phyloP scores from a whole-genome alignment of 139 green algal species.

The Chlorella sp. region DNA sequence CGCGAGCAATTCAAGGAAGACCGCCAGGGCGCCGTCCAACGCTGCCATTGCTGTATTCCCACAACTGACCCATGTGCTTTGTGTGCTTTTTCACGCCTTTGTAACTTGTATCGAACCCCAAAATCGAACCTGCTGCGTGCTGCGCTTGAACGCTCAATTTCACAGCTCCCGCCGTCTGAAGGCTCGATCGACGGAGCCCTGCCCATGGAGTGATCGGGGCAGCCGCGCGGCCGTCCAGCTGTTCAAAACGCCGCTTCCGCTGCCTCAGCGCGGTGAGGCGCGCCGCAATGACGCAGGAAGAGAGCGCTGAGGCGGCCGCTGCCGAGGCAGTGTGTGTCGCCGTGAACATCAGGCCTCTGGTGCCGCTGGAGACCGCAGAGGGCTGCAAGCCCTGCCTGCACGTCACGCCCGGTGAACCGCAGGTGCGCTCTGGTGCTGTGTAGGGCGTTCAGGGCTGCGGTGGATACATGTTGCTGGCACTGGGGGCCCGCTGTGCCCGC shows the following conservation, averaged over 20 bases:
- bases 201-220: neutral
- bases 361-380: constrained; percentile 74
- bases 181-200: neutral
- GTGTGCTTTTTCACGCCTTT: neutral
- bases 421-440: constrained; percentile 52
- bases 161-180: neutral
- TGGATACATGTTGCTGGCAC: neutral
- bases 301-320: neutral
- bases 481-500: neutral
- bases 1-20: constrained; percentile 29
- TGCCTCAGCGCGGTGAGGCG: too few relatives aligned
- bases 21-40: neutral
- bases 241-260: neutral
- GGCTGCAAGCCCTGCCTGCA: constrained; percentile 73
- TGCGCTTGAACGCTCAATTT: too few relatives aligned
- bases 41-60: neutral
- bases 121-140: too few relatives aligned
- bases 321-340: constrained; percentile 67
- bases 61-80: neutral
- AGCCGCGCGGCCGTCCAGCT: neutral
- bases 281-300: neutral
- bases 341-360: constrained; percentile 87
- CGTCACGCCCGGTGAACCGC: constrained; percentile 70
- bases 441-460: too few relatives aligned
- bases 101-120: neutral